Percentiles rank a stretch among this genome's conserved stretches.
phyloP scores from a whole-genome alignment of 2,329 filamentous ascomycete genomes.

The Ascochyta rabiei region DNA sequence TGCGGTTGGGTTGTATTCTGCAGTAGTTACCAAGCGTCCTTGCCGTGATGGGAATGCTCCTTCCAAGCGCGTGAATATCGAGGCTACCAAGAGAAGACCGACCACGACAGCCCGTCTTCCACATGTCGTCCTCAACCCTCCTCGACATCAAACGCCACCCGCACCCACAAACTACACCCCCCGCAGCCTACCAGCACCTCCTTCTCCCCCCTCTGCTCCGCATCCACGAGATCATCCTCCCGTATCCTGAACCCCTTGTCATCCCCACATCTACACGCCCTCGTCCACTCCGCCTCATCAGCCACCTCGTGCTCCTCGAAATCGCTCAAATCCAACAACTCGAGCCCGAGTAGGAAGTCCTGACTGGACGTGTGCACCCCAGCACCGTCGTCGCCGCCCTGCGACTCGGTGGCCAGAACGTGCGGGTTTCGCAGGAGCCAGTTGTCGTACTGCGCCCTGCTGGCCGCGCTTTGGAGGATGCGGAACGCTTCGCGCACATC shows the following conservation, averaged over 20 bases:
- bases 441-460: conserved; percentile 52
- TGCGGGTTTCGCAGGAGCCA: conserved; percentile 23
- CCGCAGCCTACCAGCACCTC: conserved; percentile 66
- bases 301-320: conserved; percentile 24
- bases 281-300: conserved; percentile 53
- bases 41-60: no score
- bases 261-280: conserved; percentile 64
- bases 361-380: conserved; percentile 5
- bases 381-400: not conserved
- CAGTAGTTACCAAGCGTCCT: no score
- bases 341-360: conserved; percentile 56
- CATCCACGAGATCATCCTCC: conserved; percentile 60
- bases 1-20: no score
- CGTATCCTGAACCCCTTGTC: conserved; percentile 60
- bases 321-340: conserved; percentile 64
- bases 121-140: conserved; percentile 33
- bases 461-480: conserved; percentile 54
- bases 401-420: conserved; percentile 1
- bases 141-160: conserved; percentile 63
- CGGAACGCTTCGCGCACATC: conserved; percentile 65
- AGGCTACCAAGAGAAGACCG: no score
- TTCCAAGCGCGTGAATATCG: no score
- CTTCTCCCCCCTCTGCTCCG: conserved; percentile 59
- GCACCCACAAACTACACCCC: conserved; percentile 69
- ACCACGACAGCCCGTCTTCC: not conserved